A percentile compares a stretch with the other conserved stretches of the same genome.
phyloP scores from a whole-genome alignment of 306 rosid genomes.

The Quercus aquifolioides region DNA sequence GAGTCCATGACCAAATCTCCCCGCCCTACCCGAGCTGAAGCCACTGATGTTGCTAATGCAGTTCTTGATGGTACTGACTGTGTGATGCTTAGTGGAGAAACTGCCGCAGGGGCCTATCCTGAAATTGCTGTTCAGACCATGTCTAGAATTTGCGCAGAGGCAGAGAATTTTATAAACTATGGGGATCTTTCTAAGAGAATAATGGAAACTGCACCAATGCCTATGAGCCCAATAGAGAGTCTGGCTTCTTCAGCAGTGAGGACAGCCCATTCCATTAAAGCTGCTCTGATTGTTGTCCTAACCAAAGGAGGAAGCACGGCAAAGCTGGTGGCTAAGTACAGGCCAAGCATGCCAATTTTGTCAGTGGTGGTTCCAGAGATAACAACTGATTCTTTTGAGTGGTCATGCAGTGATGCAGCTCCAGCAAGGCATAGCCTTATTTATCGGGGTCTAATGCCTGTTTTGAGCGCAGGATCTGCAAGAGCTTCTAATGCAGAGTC shows the following conservation, averaged over 20 bases:
- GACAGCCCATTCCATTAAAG: constrained; percentile 24
- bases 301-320: constrained; percentile 40
- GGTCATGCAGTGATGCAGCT: constrained; percentile 20
- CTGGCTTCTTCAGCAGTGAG: constrained; percentile 36
- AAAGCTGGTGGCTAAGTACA: constrained; percentile 48
- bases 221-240: constrained; percentile 36
- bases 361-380: constrained; percentile 48
- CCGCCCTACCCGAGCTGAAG: constrained; percentile 51
- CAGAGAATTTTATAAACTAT: constrained; percentile 26
- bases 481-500: constrained; percentile 17
- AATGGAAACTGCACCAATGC: constrained; percentile 5
- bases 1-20: constrained; percentile 44
- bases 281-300: constrained; percentile 30
- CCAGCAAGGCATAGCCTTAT: constrained; percentile 24
- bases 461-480: constrained; percentile 7
- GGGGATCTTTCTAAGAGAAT: constrained; percentile 16
- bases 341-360: constrained; percentile 58
- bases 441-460: constrained; percentile 15
- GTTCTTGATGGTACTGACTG: constrained; percentile 49
- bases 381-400: constrained; percentile 38
- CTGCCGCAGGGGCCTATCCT: constrained; percentile 39
- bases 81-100: constrained; percentile 45
- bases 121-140: constrained; percentile 34
- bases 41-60: constrained; percentile 54
- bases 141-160: constrained; percentile 36